These are phyloP conservation scores for Populus tremula DNA, from an alignment of 345 rosid species.

Conservation along the genomic window DNA sequence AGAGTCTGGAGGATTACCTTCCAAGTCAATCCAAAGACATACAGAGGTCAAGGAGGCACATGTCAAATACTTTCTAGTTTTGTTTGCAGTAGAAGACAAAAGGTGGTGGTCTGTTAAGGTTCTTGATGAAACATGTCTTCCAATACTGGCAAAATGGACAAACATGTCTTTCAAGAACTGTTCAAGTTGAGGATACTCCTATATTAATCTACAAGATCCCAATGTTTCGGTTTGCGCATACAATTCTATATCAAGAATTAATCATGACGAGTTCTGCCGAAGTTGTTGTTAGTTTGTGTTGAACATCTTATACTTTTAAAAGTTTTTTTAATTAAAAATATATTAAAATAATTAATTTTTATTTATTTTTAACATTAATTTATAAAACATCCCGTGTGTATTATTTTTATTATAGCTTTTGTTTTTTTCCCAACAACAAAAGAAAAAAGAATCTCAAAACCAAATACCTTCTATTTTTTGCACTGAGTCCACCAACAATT, in stretches of 20 bases:
- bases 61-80: neutral
- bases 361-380: too few relatives aligned
- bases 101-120: neutral
- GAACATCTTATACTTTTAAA: too few relatives aligned
- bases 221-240: neutral
- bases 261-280: neutral
- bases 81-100: neutral
- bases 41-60: neutral
- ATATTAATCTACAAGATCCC: neutral
- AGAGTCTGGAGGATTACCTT: neutral
- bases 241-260: too few relatives aligned
- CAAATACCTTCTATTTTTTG: too few relatives aligned
- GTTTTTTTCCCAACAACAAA: too few relatives aligned
- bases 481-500: too few relatives aligned
- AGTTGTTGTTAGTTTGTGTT: neutral
- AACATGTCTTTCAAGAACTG: neutral
- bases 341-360: too few relatives aligned
- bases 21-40: neutral
- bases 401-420: too few relatives aligned
- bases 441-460: too few relatives aligned
- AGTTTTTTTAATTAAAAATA: too few relatives aligned
- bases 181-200: neutral
- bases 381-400: too few relatives aligned
- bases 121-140: neutral
- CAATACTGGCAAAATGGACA: neutral